phyloP scores from a whole-genome alignment of 768 basidiomycete genomes.

The Sporobolomyces pararoseus region DNA sequence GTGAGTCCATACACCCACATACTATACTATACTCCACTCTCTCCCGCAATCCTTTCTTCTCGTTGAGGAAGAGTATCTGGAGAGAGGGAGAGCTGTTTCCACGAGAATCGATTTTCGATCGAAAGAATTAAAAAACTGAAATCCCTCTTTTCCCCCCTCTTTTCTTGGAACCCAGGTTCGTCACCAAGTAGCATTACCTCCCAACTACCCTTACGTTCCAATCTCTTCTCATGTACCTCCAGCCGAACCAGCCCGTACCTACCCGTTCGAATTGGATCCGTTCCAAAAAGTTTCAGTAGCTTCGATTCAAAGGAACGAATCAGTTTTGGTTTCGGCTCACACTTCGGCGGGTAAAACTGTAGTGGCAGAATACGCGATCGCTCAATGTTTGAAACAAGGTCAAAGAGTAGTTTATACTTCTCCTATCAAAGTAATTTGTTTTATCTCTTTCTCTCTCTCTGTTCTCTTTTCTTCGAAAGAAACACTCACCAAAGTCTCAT shows the following conservation, averaged over 20 bases:
- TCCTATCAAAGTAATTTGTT: slow-evolving; percentile 87
- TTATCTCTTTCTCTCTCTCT: neutral
- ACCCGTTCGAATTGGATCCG: slow-evolving; percentile 94
- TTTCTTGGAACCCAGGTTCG: slow-evolving; percentile 72
- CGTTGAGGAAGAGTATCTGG: neutral
- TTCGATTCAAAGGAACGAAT: slow-evolving; percentile 95
- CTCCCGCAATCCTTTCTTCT: neutral
- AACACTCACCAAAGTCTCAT: no score
- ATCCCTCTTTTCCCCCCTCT: neutral
- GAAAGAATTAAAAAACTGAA: neutral
- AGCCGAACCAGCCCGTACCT: slow-evolving; percentile 81
- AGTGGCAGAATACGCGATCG: slow-evolving; percentile 98
- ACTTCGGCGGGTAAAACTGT: slow-evolving; percentile 99
- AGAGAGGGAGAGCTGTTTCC: neutral
- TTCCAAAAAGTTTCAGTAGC: slow-evolving; percentile 93
- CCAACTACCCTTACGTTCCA: slow-evolving; percentile 81
- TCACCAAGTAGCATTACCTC: slow-evolving; percentile 93
- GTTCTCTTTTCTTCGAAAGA: no score
- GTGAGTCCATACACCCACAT: no score
- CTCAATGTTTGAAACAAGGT: slow-evolving; percentile 85
- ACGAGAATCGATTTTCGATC: neutral
- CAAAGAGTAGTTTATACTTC: slow-evolving; percentile 98
- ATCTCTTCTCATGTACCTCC: slow-evolving; percentile 89
- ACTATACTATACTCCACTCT: no score
- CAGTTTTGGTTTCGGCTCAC: slow-evolving; percentile 94